A percentile compares a stretch with the other conserved stretches of the same genome.
phyloP scores from a whole-genome alignment of 305 asterid species.

The Salvia sclarea region DNA sequence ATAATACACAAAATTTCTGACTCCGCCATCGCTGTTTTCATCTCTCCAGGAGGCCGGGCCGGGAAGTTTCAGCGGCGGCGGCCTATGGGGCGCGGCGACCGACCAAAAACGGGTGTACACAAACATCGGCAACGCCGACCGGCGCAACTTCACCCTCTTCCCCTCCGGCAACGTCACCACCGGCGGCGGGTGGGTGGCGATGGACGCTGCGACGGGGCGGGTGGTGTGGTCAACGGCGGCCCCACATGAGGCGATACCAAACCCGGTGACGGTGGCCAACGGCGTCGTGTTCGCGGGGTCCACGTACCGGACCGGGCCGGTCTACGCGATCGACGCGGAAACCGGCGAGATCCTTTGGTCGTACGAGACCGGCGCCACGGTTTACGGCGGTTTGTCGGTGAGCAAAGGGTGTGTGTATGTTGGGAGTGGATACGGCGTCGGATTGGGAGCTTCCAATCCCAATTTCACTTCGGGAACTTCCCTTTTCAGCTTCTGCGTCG shows the following conservation, averaged over 20 bases:
- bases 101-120: constrained; percentile 52
- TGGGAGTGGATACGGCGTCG: constrained; percentile 48
- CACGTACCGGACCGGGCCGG: constrained; percentile 48
- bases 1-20: too few relatives aligned
- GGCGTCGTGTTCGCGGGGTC: constrained; percentile 61
- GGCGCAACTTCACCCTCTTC: constrained; percentile 40
- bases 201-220: constrained; percentile 52
- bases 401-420: constrained; percentile 59
- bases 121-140: constrained; percentile 46
- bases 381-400: constrained; percentile 58
- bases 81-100: constrained; percentile 70
- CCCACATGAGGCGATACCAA: constrained; percentile 45
- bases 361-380: constrained; percentile 53
- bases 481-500: too few relatives aligned
- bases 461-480: constrained; percentile 44
- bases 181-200: constrained; percentile 64
- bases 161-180: constrained; percentile 52
- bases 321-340: constrained; percentile 44
- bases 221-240: constrained; percentile 56
- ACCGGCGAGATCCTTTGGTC: constrained; percentile 54
- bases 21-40: too few relatives aligned
- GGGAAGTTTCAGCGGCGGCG: constrained; percentile 56
- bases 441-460: constrained; percentile 30
- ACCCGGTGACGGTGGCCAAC: constrained; percentile 56
- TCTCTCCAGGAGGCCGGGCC: constrained; percentile 82